A percentile compares a stretch with the other conserved stretches of the same genome.
phyloP scores from a whole-genome alignment of 257 asterid genomes.

The Thymus mandschuricus region DNA sequence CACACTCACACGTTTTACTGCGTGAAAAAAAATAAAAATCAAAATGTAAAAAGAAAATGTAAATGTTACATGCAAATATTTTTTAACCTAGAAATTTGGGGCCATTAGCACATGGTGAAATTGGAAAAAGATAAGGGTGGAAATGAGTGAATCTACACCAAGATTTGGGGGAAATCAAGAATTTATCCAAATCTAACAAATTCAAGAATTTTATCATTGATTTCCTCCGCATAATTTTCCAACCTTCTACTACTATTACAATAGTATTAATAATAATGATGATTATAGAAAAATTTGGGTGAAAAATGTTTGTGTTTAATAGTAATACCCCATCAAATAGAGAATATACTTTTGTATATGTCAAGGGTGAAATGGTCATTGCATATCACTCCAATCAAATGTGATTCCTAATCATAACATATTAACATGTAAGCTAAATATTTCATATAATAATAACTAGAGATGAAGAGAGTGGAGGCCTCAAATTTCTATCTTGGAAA shows the following conservation, averaged over 20 bases:
- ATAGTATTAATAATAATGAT: background rate
- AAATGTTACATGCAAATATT: too few species aligned
- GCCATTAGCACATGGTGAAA: constrained; percentile 25
- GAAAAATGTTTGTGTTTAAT: background rate
- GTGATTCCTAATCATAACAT: constrained; percentile 14
- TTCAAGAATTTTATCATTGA: background rate
- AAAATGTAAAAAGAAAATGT: too few species aligned
- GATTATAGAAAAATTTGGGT: background rate
- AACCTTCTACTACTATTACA: background rate
- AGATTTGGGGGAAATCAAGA: constrained; percentile 24
- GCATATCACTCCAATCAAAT: background rate
- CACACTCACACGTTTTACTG: constrained; percentile 34
- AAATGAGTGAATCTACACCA: constrained; percentile 23
- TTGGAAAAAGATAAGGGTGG: constrained; percentile 9
- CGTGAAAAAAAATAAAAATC: constrained; percentile 12
- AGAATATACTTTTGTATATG: background rate
- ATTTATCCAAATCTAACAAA: constrained; percentile 25
- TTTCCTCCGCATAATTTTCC: background rate
- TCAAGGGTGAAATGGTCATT: constrained; percentile 27
- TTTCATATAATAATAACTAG: background rate
- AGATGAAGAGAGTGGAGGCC: background rate
- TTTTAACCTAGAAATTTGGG: constrained; percentile 20
- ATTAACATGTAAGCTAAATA: too few species aligned
- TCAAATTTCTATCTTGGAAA: too few species aligned
- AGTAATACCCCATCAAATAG: background rate